Conservation (phyloP, 257 asterid species). For the Paraleonurus japonicus region DNA sequence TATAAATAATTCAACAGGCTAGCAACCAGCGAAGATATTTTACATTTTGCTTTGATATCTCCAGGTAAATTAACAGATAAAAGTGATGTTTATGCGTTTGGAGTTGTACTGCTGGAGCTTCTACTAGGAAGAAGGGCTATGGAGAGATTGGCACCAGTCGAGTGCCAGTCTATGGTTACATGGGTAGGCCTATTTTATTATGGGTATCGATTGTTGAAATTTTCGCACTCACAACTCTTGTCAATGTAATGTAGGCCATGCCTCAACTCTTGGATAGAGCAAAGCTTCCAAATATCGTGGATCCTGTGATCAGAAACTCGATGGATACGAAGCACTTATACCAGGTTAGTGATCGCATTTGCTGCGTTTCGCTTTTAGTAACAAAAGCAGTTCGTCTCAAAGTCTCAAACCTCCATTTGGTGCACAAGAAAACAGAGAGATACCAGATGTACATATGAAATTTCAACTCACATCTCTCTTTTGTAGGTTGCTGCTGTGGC, state of each 20-base stretch:
- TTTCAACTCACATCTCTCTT: no score
- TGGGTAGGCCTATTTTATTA: slow-evolving; percentile 45
- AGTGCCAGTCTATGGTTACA: slow-evolving; percentile 66
- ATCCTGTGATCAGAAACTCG: slow-evolving; percentile 54
- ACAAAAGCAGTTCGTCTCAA: not conserved
- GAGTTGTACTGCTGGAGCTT: slow-evolving; percentile 78
- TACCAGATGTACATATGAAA: not conserved
- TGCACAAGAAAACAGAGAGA: not conserved
- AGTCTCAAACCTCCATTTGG: not conserved
- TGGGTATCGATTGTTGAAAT: not conserved
- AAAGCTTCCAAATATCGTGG: slow-evolving; percentile 66
- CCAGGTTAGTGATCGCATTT: slow-evolving; percentile 45
- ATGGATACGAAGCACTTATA: slow-evolving; percentile 67
- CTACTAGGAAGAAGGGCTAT: slow-evolving; percentile 66
- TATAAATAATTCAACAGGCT: no score
- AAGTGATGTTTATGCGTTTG: slow-evolving; percentile 81
- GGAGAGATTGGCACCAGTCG: slow-evolving; percentile 56
- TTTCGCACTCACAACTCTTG: not conserved
- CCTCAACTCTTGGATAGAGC: slow-evolving; percentile 80
- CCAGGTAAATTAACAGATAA: slow-evolving; percentile 48
- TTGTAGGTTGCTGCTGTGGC: slow-evolving; percentile 84
- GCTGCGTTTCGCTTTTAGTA: not conserved
- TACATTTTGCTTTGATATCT: no score
- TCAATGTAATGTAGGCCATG: slow-evolving; percentile 57
- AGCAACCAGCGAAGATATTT: no score